These are phyloP conservation scores for Chrysanthemum makinoi DNA, from an alignment of 129 eudicot genomes.

Conservation along the genomic window DNA sequence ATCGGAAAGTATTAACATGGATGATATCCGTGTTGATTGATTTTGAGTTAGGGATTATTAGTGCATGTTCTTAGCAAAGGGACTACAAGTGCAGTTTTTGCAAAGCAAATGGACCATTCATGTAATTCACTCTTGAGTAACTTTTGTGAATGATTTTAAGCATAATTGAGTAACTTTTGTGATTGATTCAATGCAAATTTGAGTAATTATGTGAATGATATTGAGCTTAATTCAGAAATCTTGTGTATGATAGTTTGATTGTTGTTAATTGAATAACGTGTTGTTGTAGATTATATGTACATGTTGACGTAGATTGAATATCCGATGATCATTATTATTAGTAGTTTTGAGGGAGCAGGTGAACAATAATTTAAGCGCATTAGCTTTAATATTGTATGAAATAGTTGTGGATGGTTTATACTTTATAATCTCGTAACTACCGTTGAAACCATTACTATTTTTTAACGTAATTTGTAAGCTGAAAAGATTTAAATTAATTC, in stretches of 20 bases:
- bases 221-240: background rate
- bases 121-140: background rate
- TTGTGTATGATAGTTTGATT: slow-evolving; percentile 5
- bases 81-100: no score
- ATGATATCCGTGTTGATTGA: no score
- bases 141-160: background rate
- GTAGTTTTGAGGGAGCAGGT: slow-evolving; percentile 1
- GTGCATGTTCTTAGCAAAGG: no score
- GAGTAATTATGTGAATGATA: background rate
- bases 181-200: background rate
- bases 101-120: no score
- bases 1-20: no score
- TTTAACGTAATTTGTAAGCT: background rate
- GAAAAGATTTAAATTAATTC: background rate
- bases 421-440: background rate
- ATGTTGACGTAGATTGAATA: background rate
- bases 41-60: no score
- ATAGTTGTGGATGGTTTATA: background rate
- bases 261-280: background rate
- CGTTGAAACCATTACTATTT: background rate
- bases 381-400: background rate
- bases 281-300: background rate
- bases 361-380: background rate
- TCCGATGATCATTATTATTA: background rate
- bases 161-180: background rate